Base-by-base conservation (phyloP, 345 rosid species). In the Brassica napus region DNA sequence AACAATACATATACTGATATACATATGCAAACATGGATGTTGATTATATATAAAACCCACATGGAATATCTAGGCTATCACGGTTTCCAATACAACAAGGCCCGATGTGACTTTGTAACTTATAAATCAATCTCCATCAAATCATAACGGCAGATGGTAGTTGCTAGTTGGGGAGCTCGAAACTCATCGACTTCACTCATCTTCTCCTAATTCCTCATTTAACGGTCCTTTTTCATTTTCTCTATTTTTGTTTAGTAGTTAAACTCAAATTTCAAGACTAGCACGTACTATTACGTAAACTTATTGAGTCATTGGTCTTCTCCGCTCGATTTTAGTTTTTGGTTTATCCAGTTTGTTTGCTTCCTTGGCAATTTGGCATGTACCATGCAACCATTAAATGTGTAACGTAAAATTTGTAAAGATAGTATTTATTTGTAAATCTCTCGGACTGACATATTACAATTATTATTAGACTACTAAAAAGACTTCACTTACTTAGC, bases 81-180 rank as follows among this genome's bases (percentile, higher is more conserved):
- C 49, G 24, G 59, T 37, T 65, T 12, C 68, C 68, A 65, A 72
- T 76, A 65, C 71, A 39, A 71, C 71, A 55, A 55, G 59, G 24
- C 24, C n/a, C 68, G 62, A 59, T 65, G 24, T 28, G 59, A 55
- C 23, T 63, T 71, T 14, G 37, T 57, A 31, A 30, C 1, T 4
- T 63, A 47, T 31, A 11, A 8, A 65, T 64, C 47, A 54, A 52
- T 77, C 65, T 37, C 65, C 57, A 72, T 65, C 52, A 72, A 58
- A 72, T 65, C 32, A 77, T 3, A 47, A 44, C 74, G 69, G 28
- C 37, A 62, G 75, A 61, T 60, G 35, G 71, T 72, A 57, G 77
- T 78, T 71, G 9, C 72, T 58, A 42, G 82, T 78, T 78, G 77
- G 68, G 74, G 72, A 72, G 82, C 52, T 66, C 68, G 62, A 72